These are phyloP conservation scores for Trichoderma asperellum DNA, from an alignment of 2,329 filamentous ascomycete genomes.

Conservation along the genomic window DNA sequence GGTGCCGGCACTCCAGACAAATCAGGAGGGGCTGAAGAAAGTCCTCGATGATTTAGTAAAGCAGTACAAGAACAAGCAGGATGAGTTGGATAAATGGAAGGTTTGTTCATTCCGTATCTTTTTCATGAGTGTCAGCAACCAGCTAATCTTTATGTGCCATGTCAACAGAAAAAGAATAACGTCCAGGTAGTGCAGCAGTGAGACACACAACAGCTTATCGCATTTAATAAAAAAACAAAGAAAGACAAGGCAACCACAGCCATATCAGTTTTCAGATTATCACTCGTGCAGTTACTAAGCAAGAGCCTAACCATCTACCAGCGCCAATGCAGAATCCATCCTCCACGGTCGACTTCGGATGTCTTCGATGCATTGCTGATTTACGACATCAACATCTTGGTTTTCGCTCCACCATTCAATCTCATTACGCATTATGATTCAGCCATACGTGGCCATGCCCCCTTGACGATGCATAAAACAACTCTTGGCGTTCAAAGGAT, in stretches of 20 bases:
- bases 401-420: not conserved
- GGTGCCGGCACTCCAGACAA: constrained; percentile 86
- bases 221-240: not conserved
- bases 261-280: not conserved
- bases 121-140: not conserved
- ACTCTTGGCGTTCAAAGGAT: constrained; percentile 7
- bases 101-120: constrained; percentile 53
- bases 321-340: not conserved
- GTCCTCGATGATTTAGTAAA: constrained; percentile 93
- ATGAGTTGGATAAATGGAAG: constrained; percentile 98
- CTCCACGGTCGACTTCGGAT: not conserved
- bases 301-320: not conserved
- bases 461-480: constrained; percentile 1
- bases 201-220: constrained; percentile 32
- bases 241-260: not conserved
- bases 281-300: not conserved
- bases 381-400: not conserved
- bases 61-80: constrained; percentile 93
- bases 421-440: not conserved
- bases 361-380: not conserved
- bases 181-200: constrained; percentile 82
- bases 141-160: constrained; percentile 30
- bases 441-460: constrained; percentile 15
- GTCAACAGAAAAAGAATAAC: constrained; percentile 80
- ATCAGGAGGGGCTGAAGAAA: constrained; percentile 91